Evolutionary conservation across 352 stramenopile species (phyloP), one percentile per base, ranked within the genome.

Genomic region (Globisporangium solare): DNA sequence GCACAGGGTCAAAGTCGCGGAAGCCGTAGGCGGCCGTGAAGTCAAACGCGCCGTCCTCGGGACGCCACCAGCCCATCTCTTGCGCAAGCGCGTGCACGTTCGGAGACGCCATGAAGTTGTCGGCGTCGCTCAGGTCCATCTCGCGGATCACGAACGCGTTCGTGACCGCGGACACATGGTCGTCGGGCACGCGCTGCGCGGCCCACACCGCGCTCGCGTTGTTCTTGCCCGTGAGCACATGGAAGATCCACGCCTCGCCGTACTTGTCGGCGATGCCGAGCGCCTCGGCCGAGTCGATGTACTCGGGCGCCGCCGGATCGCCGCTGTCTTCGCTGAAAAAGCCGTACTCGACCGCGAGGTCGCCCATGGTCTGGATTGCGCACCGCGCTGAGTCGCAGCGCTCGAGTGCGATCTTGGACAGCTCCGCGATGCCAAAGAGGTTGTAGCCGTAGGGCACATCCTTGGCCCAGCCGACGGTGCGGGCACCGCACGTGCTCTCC

Each of bases 131-230:
- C 17, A 89, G 51, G 59, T 94, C 68, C 13, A 98, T 80, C 21
- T 94, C 70, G 50, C 92, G 86, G 63, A 98, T 98, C 53, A 88
- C 78, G 63, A 98, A 98, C 54, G 85, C 88, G 61, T 98, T 98
- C 0, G 92, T 89, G 31, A 98, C 62, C 8, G 92, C 83, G 7
- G 86, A 85, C 50, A 98, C 78, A 58, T 97, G 85, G 47, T 93
- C 80, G 27, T 96, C 85, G 0, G 83, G 87, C 20, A 98, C 86
- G 40, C 88, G 84, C 73, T 98, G 90, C 1, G 95, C 95, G 0
- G 86, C 94, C 94, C 94, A 98, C 24, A 98, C 86, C 0, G 92
- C 94, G 22, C 78, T 83, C 12, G 79, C 60, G 22, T 96, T 94
- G 42, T 96, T 62, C 40, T 70, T 73, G 17, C 97, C 93, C 6